A percentile compares a stretch with the other conserved stretches of the same genome.
phyloP scores from a whole-genome alignment of 2,329 filamentous ascomycete genomes.

The Magnaporthiopsis incrustans region DNA sequence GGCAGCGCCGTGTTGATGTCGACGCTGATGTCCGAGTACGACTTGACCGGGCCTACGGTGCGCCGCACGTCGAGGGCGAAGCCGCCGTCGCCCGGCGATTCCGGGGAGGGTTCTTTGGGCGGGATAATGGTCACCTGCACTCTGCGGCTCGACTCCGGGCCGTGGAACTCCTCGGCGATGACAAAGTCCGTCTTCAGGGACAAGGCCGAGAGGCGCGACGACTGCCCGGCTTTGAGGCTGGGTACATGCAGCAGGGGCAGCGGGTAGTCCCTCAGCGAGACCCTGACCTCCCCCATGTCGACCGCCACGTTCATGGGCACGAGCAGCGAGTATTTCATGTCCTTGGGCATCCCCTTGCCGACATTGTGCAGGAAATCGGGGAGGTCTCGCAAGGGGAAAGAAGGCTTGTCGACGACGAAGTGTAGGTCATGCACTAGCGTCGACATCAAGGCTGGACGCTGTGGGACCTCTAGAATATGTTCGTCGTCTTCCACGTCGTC shows the following conservation, averaged over 20 bases:
- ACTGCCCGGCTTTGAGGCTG: slow-evolving; percentile 69
- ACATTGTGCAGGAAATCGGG: slow-evolving; percentile 79
- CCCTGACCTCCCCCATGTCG: slow-evolving; percentile 80
- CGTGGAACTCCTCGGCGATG: slow-evolving; percentile 86
- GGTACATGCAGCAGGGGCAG: slow-evolving; percentile 88
- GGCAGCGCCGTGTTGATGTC: slow-evolving; percentile 90
- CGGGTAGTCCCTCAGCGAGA: slow-evolving; percentile 89
- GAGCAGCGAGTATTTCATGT: slow-evolving; percentile 84
- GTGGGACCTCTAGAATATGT: slow-evolving; percentile 75
- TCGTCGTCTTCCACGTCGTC: slow-evolving; percentile 79
- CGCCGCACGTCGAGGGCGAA: slow-evolving; percentile 82
- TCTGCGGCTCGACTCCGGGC: slow-evolving; percentile 68
- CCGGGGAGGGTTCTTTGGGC: slow-evolving; percentile 50
- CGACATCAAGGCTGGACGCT: slow-evolving; percentile 75
- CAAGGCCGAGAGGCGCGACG: slow-evolving; percentile 70
- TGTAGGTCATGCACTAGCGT: slow-evolving; percentile 77
- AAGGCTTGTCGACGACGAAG: slow-evolving; percentile 82
- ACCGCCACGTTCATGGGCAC: slow-evolving; percentile 85
- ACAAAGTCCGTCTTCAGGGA: slow-evolving; percentile 88
- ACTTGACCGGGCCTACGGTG: slow-evolving; percentile 91
- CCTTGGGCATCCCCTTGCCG: slow-evolving; percentile 91
- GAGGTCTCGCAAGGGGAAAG: slow-evolving; percentile 74
- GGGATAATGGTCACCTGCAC: slow-evolving; percentile 82
- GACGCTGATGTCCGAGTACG: slow-evolving; percentile 84
- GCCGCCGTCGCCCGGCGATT: slow-evolving; percentile 46